These are phyloP conservation scores for Hypoxylon sp. DNA, from an alignment of 2,329 filamentous ascomycete genomes.

Conservation along the genomic window DNA sequence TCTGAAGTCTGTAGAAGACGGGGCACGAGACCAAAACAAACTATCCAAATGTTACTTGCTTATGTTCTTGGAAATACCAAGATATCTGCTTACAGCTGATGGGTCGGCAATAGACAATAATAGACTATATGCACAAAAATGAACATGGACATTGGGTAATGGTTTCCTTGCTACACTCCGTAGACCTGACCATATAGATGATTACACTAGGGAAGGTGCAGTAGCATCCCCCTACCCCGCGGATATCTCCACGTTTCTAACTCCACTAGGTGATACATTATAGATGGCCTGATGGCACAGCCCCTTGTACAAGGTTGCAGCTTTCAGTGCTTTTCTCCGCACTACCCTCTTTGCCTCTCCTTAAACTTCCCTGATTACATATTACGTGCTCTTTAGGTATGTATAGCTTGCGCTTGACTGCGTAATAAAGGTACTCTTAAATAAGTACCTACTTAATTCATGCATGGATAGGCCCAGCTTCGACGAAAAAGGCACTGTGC, in stretches of 20 bases:
- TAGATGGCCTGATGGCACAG: slow-evolving; percentile 1
- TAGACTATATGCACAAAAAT: background rate
- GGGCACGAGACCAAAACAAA: no score
- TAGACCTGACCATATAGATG: background rate
- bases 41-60: background rate
- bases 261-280: slow-evolving; percentile 15
- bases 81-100: background rate
- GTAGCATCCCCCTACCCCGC: slow-evolving; percentile 14
- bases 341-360: slow-evolving; percentile 3
- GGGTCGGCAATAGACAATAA: background rate
- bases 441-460: background rate
- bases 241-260: slow-evolving; percentile 5
- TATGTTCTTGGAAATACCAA: background rate
- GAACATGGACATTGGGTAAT: background rate
- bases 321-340: slow-evolving; percentile 25
- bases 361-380: background rate
- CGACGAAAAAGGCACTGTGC: slow-evolving; percentile 18
- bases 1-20: background rate
- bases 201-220: slow-evolving; percentile 1
- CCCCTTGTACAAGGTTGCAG: slow-evolving; percentile 1
- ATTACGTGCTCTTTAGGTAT: background rate
- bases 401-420: background rate
- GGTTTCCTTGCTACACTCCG: background rate
- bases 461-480: background rate
- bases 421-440: background rate